Conservation (phyloP, 495 filamentous ascomycete genomes). For the Haplographium delicatum region DNA sequence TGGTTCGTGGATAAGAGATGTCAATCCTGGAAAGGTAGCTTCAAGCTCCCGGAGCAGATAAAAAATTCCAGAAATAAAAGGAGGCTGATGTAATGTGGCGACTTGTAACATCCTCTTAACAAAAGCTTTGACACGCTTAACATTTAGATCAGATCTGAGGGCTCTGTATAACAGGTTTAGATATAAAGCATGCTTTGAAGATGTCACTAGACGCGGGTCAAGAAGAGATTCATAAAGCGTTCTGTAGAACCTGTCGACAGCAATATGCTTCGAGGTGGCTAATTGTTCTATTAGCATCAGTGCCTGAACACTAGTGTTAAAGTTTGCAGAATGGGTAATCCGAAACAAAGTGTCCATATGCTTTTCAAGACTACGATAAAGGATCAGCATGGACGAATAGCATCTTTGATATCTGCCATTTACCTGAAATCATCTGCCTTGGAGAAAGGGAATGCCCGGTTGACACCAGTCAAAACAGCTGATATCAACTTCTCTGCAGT, state of each 20-base stretch:
- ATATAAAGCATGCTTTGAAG: conserved; percentile 93
- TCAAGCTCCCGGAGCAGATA: conserved; percentile 83
- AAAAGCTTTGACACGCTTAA: conserved; percentile 89
- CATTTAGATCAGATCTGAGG: conserved; percentile 78
- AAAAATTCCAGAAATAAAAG: conserved; percentile 84
- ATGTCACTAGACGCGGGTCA: conserved; percentile 78
- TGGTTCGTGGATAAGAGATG: conserved; percentile 64
- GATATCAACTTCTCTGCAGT: conserved; percentile 85
- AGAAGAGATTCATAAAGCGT: conserved; percentile 93
- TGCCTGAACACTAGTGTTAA: conserved; percentile 96
- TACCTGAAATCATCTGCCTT: conserved; percentile 69
- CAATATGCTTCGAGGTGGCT: conserved; percentile 65
- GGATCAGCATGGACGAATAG: too few relatives aligned
- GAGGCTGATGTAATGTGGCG: conserved; percentile 78
- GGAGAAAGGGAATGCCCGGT: conserved; percentile 90
- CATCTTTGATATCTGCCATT: conserved; percentile 31
- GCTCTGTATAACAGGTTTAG: conserved; percentile 86
- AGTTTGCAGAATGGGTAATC: conserved; percentile 95
- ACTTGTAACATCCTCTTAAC: conserved; percentile 88
- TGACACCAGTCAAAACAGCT: conserved; percentile 86
- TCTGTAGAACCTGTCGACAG: conserved; percentile 85
- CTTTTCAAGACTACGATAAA: conserved; percentile 52
- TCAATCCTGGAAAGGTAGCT: conserved; percentile 66
- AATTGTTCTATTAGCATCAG: conserved; percentile 95
- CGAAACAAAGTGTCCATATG: conserved; percentile 91